Percentiles rank a stretch among this genome's conserved stretches.
phyloP scores from a whole-genome alignment of 148 eudicot genomes.

The Pharnaceum exiguum region DNA sequence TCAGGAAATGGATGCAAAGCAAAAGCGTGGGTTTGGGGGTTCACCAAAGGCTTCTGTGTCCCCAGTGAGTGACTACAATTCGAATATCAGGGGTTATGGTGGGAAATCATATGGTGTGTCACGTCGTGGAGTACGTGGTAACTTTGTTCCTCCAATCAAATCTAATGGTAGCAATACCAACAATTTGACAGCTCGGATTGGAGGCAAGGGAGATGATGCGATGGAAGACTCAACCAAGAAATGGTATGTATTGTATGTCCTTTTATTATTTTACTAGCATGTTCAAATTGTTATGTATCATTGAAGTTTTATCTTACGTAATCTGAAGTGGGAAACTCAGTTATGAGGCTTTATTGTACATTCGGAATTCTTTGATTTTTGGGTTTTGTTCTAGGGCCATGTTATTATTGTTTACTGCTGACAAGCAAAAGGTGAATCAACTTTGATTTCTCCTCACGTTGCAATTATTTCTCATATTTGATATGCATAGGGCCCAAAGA shows the following conservation, averaged over 20 bases:
- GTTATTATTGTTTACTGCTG: not conserved
- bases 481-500: not conserved
- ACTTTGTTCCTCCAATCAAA: conserved; percentile 89
- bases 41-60: conserved; percentile 65
- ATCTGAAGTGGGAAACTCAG: too few relatives aligned
- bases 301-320: too few relatives aligned
- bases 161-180: conserved; percentile 63
- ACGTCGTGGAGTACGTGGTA: conserved; percentile 97
- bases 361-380: too few relatives aligned
- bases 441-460: not conserved
- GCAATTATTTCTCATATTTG: not conserved
- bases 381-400: not conserved
- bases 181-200: conserved; percentile 54
- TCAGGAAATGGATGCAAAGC: conserved; percentile 89
- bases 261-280: not conserved
- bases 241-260: conserved; percentile 51
- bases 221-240: conserved; percentile 78
- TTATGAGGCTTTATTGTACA: too few relatives aligned
- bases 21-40: conserved; percentile 56
- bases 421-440: conserved; percentile 1
- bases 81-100: conserved; percentile 43
- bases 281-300: too few relatives aligned
- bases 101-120: conserved; percentile 71
- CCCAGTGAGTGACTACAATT: conserved; percentile 56
- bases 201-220: conserved; percentile 75